A percentile compares a stretch with the other conserved stretches of the same genome.
Evolutionary conservation across 345 rosid species (phyloP).

Genomic region (Euclidium syriacum): DNA sequence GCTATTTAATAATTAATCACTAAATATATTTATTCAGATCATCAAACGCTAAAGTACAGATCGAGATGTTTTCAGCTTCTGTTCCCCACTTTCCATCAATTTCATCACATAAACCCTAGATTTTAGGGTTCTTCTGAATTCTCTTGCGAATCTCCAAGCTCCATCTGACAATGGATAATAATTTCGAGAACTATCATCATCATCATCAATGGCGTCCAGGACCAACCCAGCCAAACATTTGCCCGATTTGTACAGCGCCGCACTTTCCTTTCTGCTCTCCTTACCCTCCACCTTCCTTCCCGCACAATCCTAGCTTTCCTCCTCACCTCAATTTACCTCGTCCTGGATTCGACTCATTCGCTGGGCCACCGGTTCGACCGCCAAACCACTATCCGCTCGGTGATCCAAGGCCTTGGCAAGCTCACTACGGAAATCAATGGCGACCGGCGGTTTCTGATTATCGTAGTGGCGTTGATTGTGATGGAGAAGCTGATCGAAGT

Average conservation of each 20-base stretch:
- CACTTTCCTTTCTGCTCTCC: constrained; percentile 84
- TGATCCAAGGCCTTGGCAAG: constrained; percentile 40
- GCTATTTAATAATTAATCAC: neutral
- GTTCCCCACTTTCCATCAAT: neutral
- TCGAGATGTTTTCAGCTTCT: neutral
- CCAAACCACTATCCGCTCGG: constrained; percentile 19
- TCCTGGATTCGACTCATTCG: constrained; percentile 42
- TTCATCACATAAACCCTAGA: constrained; percentile 8
- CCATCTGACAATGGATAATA: constrained; percentile 18
- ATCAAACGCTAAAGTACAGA: neutral
- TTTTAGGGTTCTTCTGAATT: neutral
- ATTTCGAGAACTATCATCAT: constrained; percentile 19
- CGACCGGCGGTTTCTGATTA: constrained; percentile 16
- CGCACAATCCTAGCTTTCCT: constrained; percentile 44
- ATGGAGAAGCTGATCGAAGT: constrained; percentile 47
- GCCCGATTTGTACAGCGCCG: constrained; percentile 55
- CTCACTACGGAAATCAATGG: constrained; percentile 32
- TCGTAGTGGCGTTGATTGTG: constrained; percentile 16
- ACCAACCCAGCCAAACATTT: constrained; percentile 41
- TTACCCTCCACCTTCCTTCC: constrained; percentile 32
- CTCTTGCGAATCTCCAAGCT: neutral
- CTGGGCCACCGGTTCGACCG: constrained; percentile 21
- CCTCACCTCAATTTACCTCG: constrained; percentile 33
- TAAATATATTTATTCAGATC: no score
- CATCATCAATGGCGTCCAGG: constrained; percentile 58